Base-by-base conservation (phyloP, 2,329 filamentous ascomycete species). In the Pseudocercospora fijiensis region DNA sequence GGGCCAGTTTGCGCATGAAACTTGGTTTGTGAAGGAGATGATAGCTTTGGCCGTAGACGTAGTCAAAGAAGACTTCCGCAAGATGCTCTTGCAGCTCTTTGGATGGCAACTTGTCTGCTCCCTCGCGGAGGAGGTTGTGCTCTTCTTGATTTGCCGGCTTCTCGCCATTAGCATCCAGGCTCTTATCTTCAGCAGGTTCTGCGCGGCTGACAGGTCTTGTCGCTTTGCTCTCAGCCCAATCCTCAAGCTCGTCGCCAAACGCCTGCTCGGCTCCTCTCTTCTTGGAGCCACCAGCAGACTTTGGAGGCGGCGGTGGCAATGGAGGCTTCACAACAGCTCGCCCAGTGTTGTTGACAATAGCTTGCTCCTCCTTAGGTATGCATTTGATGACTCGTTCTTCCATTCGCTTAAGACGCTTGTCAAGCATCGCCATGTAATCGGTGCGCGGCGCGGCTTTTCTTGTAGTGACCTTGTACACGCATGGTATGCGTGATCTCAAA, bases 371-470 rank as follows among this genome's bases (percentile, higher is more conserved):
- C 74, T 94, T 96, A 0, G 95, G 94, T 27, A 98, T 90, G 63
- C 94, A 89, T 76, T 96, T 96, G 79, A 98, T 96, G 67, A 98
- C 95, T 62, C 94, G 89, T 73, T 98, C 94, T 78, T 99, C 95
- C 95, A 98, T 98, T 62, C 94, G 85, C 81, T 96, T 97, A 69
- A 98, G 78, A 59, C 95, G 86, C 79, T 96, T 97, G 79, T 98
- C 95, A 71, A 98, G 81, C 92, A 98, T 98, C 47, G 93, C 92
- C 95, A 98, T 98, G 78, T 98, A 98, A 78, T 98, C 95, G 18
- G 95, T 98, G 58, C 95, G 85, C 2, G 95, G 95, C 3, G 93
- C 92, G 1, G 94, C 92, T 77, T 98, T 98, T 65, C 95, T 85
- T 3, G 93, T 92, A 0, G 93, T 98, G 64, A 96, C 92, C 75